Percentiles rank a stretch among this genome's conserved stretches.
These are phyloP conservation scores for Pleurotus eryngii DNA, from an alignment of 768 basidiomycete genomes.

Conservation along the genomic window DNA sequence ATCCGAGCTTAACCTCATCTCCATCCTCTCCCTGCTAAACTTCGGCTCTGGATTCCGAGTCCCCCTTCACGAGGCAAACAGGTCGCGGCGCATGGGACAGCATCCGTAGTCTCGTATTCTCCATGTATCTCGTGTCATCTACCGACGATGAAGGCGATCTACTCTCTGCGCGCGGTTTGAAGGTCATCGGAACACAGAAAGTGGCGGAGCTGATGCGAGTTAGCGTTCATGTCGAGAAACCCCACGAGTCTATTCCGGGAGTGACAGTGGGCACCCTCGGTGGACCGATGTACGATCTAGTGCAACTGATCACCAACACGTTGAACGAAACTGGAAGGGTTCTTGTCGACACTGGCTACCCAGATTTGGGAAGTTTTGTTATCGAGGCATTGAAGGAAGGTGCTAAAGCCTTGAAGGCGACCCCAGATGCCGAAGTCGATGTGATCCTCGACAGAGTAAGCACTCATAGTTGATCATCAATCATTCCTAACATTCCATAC, in stretches of 20 bases:
- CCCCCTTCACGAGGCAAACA: slow-evolving; percentile 63
- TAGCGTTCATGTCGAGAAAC: slow-evolving; percentile 62
- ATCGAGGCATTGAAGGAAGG: slow-evolving; percentile 62
- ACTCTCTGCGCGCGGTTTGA: slow-evolving; percentile 68
- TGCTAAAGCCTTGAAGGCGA: slow-evolving; percentile 25
- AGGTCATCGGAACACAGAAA: slow-evolving; percentile 43
- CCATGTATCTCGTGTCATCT: slow-evolving; percentile 66
- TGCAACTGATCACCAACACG: slow-evolving; percentile 58
- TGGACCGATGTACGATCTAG: slow-evolving; percentile 71
- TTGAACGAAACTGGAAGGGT: slow-evolving; percentile 73
- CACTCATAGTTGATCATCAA: background rate
- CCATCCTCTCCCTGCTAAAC: slow-evolving; percentile 74
- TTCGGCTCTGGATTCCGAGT: slow-evolving; percentile 81
- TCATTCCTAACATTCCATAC: background rate
- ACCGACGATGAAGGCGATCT: slow-evolving; percentile 53
- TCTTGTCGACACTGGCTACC: slow-evolving; percentile 57
- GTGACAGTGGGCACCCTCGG: slow-evolving; percentile 73
- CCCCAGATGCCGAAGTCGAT: slow-evolving; percentile 43
- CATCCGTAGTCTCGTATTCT: slow-evolving; percentile 71
- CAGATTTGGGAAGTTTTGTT: slow-evolving; percentile 73
- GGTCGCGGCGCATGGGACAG: slow-evolving; percentile 84
- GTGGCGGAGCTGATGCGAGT: slow-evolving; percentile 76
- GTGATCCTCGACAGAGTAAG: slow-evolving; percentile 61
- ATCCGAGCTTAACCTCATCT: slow-evolving; percentile 81
- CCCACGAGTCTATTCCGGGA: slow-evolving; percentile 67